Conservation (phyloP, 306 rosid species). For the Prunus mongolica region DNA sequence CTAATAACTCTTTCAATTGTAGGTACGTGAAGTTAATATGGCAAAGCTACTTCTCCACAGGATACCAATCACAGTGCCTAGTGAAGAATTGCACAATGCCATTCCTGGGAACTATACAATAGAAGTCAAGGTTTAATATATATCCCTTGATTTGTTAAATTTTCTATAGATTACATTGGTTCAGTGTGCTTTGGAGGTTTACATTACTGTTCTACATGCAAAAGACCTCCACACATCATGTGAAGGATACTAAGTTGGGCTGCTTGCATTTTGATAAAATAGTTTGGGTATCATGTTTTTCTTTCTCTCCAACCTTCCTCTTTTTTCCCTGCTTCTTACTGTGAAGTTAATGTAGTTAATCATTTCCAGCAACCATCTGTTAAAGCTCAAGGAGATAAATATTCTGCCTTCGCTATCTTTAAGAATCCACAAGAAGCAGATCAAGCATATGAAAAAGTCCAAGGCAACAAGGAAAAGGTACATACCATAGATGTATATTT, state of each 20-base stretch:
- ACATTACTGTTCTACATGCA: neutral
- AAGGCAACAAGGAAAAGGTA: slow-evolving; percentile 57
- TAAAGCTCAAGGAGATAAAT: slow-evolving; percentile 37
- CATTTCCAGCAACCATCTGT: slow-evolving; percentile 47
- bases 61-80: slow-evolving; percentile 47
- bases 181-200: neutral
- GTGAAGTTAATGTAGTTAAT: slow-evolving; percentile 2
- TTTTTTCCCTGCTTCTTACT: neutral
- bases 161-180: slow-evolving; percentile 8
- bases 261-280: neutral
- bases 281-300: neutral
- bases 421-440: slow-evolving; percentile 53
- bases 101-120: slow-evolving; percentile 56
- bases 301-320: neutral
- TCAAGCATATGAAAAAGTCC: slow-evolving; percentile 49
- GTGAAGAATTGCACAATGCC: slow-evolving; percentile 41
- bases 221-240: neutral
- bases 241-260: neutral
- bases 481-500: neutral
- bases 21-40: slow-evolving; percentile 50
- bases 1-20: slow-evolving; percentile 10
- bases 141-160: neutral
- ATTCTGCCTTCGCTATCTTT: slow-evolving; percentile 59
- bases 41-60: slow-evolving; percentile 65
- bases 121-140: slow-evolving; percentile 55